Conservation (phyloP, 805 yeast species). For the Cyberlindnera meyerae region DNA sequence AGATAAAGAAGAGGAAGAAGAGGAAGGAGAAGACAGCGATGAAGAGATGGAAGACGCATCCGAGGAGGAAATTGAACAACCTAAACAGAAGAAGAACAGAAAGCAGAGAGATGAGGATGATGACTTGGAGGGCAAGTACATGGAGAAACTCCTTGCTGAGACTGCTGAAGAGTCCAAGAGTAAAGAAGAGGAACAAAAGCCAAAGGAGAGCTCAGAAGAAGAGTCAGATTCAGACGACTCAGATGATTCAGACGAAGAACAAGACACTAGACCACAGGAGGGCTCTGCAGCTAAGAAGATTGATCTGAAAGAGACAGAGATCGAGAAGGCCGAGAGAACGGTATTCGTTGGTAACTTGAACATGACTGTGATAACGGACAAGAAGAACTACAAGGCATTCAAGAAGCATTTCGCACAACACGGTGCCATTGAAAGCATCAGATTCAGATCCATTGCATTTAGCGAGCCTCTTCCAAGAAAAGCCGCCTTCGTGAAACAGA, state of each 20-base stretch:
- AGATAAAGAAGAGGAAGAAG: too few species aligned
- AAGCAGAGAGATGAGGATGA: constrained; percentile 25
- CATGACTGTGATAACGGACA: constrained; percentile 57
- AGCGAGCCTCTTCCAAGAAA: constrained; percentile 86
- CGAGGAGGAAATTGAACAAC: constrained; percentile 21
- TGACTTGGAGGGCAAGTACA: constrained; percentile 53
- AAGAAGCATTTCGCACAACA: constrained; percentile 48
- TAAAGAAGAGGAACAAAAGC: constrained; percentile 18
- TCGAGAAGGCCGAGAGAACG: constrained; percentile 78
- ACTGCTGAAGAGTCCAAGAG: constrained; percentile 27
- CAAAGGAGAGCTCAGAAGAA: constrained; percentile 17
- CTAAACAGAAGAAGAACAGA: constrained; percentile 19
- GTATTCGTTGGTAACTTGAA: constrained; percentile 86
- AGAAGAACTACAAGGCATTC: constrained; percentile 55
- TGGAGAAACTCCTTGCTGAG: constrained; percentile 42
- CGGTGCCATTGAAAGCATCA: constrained; percentile 56
- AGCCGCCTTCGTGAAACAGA: constrained; percentile 80
- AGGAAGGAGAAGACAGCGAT: constrained; percentile 1
- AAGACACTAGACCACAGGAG: constrained; percentile 15
- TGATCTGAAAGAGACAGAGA: constrained; percentile 64
- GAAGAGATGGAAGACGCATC: constrained; percentile 19
- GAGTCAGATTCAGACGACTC: constrained; percentile 23
- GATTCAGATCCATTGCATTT: constrained; percentile 91
- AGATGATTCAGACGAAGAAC: constrained; percentile 25
- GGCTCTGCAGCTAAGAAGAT: constrained; percentile 33